phyloP scores from a whole-genome alignment of 805 yeast genomes.

The Teunomyces panamensis region DNA sequence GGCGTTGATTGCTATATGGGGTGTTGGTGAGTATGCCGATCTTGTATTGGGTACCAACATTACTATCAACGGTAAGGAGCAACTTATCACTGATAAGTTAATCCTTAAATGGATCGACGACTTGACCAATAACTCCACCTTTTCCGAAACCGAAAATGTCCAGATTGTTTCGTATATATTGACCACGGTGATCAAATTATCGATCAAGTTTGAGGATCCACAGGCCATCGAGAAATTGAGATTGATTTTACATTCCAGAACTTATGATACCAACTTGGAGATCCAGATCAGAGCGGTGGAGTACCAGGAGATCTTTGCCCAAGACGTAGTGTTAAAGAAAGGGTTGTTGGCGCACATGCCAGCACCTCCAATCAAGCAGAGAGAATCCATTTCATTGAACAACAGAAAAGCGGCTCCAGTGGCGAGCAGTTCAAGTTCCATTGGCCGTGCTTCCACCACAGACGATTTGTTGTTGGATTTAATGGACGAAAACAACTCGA shows the following conservation, averaged over 20 bases:
- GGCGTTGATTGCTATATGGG: constrained; percentile 75
- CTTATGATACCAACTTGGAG: constrained; percentile 65
- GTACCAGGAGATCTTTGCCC: constrained; percentile 62
- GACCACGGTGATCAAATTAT: constrained; percentile 75
- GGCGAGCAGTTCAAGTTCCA: constrained; percentile 6
- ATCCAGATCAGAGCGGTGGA: constrained; percentile 85
- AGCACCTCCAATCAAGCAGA: constrained; percentile 61
- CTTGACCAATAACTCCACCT: constrained; percentile 44
- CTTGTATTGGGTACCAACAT: constrained; percentile 48
- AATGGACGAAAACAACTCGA: constrained; percentile 43
- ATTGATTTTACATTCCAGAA: constrained; percentile 51
- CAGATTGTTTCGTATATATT: constrained; percentile 64
- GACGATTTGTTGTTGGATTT: constrained; percentile 61
- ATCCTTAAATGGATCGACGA: constrained; percentile 53
- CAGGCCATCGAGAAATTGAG: constrained; percentile 59
- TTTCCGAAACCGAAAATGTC: constrained; percentile 32
- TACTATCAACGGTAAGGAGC: constrained; percentile 33
- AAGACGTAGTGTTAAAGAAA: constrained; percentile 54
- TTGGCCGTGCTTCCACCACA: constrained; percentile 21
- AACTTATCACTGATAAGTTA: constrained; percentile 40
- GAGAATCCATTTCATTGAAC: constrained; percentile 49
- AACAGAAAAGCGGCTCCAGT: constrained; percentile 13
- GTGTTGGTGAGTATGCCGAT: constrained; percentile 88
- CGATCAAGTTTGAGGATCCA: constrained; percentile 54
- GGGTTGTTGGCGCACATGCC: constrained; percentile 90